Evolutionary conservation across 108 stramenopile genomes (phyloP).

Genomic region (Nitzschia palea): DNA sequence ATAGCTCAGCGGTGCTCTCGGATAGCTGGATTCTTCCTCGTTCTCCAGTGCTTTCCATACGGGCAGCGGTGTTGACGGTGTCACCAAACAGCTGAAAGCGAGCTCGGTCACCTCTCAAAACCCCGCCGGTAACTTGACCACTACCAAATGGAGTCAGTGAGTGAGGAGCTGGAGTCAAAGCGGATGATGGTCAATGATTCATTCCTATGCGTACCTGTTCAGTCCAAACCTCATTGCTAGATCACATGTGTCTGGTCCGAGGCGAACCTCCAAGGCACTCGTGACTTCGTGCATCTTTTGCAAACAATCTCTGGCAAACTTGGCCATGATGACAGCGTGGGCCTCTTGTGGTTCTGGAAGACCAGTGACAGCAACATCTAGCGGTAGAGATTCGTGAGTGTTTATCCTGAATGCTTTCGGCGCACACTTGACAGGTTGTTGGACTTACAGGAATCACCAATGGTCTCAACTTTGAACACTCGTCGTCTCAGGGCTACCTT

Average conservation of each 20-base stretch:
- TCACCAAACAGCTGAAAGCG: slow-evolving; percentile 28
- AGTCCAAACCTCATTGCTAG: slow-evolving; percentile 16
- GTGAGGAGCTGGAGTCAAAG: too few relatives aligned
- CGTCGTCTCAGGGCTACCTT: background rate
- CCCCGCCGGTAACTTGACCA: slow-evolving; percentile 22
- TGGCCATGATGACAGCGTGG: slow-evolving; percentile 21
- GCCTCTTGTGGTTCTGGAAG: slow-evolving; percentile 8
- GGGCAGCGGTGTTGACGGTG: slow-evolving; percentile 53
- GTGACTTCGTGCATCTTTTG: background rate
- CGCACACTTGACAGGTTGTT: too few relatives aligned
- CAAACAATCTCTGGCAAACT: slow-evolving; percentile 20
- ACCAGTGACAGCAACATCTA: slow-evolving; percentile 18
- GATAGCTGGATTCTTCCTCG: slow-evolving; percentile 52
- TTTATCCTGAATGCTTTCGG: too few relatives aligned
- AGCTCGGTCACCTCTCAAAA: slow-evolving; percentile 12
- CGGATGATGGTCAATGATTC: too few relatives aligned
- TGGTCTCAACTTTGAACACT: slow-evolving; percentile 16
- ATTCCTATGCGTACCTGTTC: background rate
- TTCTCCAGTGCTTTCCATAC: slow-evolving; percentile 62
- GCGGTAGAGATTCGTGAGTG: too few relatives aligned
- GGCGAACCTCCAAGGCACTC: background rate
- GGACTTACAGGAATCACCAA: slow-evolving; percentile 10
- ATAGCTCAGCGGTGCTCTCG: slow-evolving; percentile 44
- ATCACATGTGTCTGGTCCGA: slow-evolving; percentile 14
- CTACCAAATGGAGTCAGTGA: too few relatives aligned